Evolutionary conservation across 257 asterid genomes (phyloP), one percentile per base, ranked within the genome.

Genomic region (Verbena officinalis): DNA sequence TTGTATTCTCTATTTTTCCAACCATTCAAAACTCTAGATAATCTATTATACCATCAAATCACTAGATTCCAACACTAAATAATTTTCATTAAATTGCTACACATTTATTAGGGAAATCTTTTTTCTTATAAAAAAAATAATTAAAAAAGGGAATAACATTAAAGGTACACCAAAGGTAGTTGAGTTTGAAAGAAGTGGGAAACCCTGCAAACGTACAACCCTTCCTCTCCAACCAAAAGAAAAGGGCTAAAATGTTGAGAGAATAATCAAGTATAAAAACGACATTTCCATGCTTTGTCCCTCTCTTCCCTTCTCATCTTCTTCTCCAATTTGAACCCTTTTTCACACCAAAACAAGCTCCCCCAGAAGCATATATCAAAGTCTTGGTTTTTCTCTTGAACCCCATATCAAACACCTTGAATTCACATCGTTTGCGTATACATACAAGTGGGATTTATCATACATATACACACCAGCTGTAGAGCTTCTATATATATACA

Each of bases 191-290:
- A 7, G 7, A 11, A 9, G 56, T 3, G 0, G 2, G 5, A 27
- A 62, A 45, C 44, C 55, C 55, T 43, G 42, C 53, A 23, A 61
- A 60, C 23, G 43, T 61, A 61, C 43, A 43, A 24, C 24, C n/a
- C n/a, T n/a, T n/a, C n/a, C n/a, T n/a, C n/a, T 22, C 7, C 46
- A 55, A 55, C 27, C 54, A 17, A n/a, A n/a, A 48, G 17, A 16
- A 16, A 21, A 46, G 15, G 20, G 44, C 17, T 14, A 13, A 44
- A 24, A 11, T 23, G 42, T 22, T 40, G 24, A n/a, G 27, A n/a
- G n/a, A n/a, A n/a, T n/a, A n/a, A n/a, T n/a, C 16, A 19, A 19
- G 44, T 48, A 31, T 62, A 46, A 46, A 46, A 64, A 64, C 69
- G 59, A 64, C 53, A 39, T 14, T 39, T 52, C n/a, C 50, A 48